A percentile compares a stretch with the other conserved stretches of the same genome.
These are phyloP conservation scores for Heliocybe sulcata DNA, from an alignment of 1,284 basidiomycete genomes.

Conservation along the genomic window DNA sequence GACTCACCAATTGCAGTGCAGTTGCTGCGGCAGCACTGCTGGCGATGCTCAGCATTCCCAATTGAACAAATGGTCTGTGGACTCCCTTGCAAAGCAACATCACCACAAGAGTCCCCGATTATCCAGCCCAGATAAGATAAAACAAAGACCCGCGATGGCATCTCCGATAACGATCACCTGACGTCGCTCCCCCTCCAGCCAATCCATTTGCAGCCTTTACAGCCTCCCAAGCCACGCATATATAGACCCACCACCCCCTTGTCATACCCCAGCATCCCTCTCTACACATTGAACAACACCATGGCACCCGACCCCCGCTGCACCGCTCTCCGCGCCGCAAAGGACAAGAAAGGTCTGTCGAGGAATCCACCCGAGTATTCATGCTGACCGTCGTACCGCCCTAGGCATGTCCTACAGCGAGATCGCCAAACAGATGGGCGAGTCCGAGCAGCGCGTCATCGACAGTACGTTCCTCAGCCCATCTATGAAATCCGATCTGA, in stretches of 20 bases:
- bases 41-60: no score
- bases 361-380: no score
- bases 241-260: neutral
- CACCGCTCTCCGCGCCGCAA: slow-evolving; percentile 47
- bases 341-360: slow-evolving; percentile 38
- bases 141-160: neutral
- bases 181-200: neutral
- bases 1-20: no score
- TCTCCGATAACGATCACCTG: neutral
- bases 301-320: slow-evolving; percentile 46
- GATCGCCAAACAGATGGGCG: neutral
- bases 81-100: no score
- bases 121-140: no score
- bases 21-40: no score
- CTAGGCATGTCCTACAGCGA: neutral
- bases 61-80: no score
- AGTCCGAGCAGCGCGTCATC: neutral
- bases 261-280: neutral
- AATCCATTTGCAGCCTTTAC: neutral
- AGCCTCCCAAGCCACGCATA: neutral
- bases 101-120: no score
- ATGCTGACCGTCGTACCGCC: neutral
- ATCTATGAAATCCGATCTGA: neutral
- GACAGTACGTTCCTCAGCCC: no score
- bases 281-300: slow-evolving; percentile 4